A percentile compares a stretch with the other conserved stretches of the same genome.
phyloP scores from a whole-genome alignment of 192 early-diverging fungal species.

The Backusella macrospora region DNA sequence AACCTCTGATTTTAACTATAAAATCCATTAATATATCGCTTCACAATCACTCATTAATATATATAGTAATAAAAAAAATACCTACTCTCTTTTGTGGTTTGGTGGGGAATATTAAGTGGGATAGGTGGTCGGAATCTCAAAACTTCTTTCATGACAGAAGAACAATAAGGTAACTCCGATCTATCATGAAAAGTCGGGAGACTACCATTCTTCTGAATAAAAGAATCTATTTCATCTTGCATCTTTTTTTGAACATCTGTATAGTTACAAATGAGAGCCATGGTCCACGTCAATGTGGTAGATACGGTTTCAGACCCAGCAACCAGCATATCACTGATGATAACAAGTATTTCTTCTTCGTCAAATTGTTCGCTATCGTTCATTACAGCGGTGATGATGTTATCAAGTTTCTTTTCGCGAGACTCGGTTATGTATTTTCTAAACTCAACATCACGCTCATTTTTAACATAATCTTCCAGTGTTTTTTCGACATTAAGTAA shows the following conservation, averaged over 20 bases:
- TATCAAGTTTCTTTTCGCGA: background rate
- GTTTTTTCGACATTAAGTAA: background rate
- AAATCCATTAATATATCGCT: background rate
- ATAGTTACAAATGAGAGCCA: background rate
- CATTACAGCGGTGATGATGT: background rate
- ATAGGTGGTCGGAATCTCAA: background rate
- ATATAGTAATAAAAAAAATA: background rate
- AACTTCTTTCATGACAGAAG: conserved; percentile 4
- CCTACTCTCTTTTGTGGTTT: background rate
- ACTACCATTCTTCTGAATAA: background rate
- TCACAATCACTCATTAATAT: background rate
- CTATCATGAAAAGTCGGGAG: background rate
- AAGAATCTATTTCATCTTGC: background rate
- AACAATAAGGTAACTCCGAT: background rate
- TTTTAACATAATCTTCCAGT: background rate
- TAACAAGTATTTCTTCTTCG: background rate
- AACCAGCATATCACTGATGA: background rate
- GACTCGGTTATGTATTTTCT: background rate
- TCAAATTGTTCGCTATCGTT: background rate
- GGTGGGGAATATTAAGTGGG: background rate
- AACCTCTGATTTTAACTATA: conserved; percentile 29
- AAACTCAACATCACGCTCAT: background rate
- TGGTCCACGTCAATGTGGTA: background rate
- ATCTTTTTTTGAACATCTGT: conserved; percentile 8
- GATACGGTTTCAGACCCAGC: conserved; percentile 1